Evolutionary conservation across 2,329 filamentous ascomycete species (phyloP).

Genomic region (Ceratocystis huliohia): DNA sequence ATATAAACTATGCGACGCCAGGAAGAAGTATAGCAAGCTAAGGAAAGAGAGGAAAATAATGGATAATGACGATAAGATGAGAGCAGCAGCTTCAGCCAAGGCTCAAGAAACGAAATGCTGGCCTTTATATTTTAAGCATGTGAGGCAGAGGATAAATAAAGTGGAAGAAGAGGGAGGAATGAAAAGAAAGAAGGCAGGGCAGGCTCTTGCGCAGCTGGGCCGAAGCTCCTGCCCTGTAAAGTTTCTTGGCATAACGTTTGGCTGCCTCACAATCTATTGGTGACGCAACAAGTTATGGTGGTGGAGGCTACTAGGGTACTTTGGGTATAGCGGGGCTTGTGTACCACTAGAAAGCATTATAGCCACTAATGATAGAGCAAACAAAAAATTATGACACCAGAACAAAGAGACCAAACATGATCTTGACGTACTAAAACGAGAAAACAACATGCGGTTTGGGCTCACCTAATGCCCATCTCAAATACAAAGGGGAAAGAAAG

Average conservation of each 20-base stretch:
- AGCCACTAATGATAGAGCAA: background rate
- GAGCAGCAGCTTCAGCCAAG: background rate
- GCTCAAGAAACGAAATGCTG: background rate
- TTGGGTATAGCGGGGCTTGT: too few relatives aligned
- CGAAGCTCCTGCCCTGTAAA: background rate
- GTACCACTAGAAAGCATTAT: too few relatives aligned
- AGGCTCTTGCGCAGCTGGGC: background rate
- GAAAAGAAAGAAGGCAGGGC: constrained; percentile 1
- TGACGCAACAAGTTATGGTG: background rate
- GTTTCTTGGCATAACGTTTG: background rate
- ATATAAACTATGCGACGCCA: background rate
- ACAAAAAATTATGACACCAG: background rate
- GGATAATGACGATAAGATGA: background rate
- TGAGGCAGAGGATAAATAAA: background rate
- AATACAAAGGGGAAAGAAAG: background rate
- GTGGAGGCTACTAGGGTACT: background rate
- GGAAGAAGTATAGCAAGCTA: background rate
- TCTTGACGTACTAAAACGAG: background rate
- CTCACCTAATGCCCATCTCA: background rate
- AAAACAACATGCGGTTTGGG: background rate
- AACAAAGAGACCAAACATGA: background rate
- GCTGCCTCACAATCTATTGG: constrained; percentile 1
- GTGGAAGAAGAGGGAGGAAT: background rate
- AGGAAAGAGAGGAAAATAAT: constrained; percentile 2
- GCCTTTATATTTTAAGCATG: constrained; percentile 2